Conservation (phyloP, 176 grass and related monocot species). For the Cenchrus purpureus region DNA sequence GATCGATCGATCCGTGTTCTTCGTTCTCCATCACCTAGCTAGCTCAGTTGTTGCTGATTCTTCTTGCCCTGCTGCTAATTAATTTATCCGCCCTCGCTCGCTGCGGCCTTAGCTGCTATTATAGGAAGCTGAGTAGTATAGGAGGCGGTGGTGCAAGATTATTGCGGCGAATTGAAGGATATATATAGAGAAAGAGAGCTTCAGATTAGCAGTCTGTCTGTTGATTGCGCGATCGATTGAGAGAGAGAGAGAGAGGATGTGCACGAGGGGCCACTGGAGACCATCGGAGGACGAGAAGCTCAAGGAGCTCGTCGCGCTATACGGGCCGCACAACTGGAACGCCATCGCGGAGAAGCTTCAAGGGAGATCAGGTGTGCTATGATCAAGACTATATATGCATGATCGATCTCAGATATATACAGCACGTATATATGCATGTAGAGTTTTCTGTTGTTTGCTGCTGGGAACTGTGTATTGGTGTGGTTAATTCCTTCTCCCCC, state of each 20-base stretch:
- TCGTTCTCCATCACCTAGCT: neutral
- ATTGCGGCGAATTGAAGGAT: neutral
- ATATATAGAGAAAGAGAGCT: neutral
- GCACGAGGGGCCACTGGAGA: constrained; percentile 93
- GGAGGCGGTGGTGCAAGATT: neutral
- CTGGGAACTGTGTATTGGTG: neutral
- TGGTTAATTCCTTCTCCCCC: constrained; percentile 1
- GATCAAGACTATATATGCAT: neutral
- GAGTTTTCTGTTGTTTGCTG: neutral
- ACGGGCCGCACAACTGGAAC: constrained; percentile 96
- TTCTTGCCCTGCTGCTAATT: constrained; percentile 34
- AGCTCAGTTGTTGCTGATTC: neutral
- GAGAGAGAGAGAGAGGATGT: constrained; percentile 45
- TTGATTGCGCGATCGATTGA: constrained; percentile 32
- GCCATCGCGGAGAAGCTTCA: constrained; percentile 91
- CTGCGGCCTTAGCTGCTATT: neutral
- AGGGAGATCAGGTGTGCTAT: constrained; percentile 78
- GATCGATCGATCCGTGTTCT: constrained; percentile 36
- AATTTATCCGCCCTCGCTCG: constrained; percentile 37
- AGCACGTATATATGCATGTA: neutral
- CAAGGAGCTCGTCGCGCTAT: constrained; percentile 71
- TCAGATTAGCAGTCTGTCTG: neutral
- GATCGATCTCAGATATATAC: neutral
- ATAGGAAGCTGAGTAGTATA: neutral
- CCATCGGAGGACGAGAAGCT: constrained; percentile 88